Evolutionary conservation across 768 basidiomycete genomes (phyloP), one percentile per base, ranked within the genome.

Genomic region (Dendrothele bispora): DNA sequence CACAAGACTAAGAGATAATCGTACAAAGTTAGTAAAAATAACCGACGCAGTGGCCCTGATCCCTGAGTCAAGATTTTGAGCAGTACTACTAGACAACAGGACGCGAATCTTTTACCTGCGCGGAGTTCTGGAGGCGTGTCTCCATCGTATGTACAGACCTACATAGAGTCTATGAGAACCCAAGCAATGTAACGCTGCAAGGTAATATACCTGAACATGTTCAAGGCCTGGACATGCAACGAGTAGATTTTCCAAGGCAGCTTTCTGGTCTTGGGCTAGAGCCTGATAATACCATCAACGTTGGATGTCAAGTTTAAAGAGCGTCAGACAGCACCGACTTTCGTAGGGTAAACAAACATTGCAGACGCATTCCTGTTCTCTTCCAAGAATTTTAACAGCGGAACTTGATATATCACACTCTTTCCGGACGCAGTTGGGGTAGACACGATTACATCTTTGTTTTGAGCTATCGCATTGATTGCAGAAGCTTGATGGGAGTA

Each of bases 341-440:
- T 95, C 1, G 92, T 95, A 2, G 92, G 92, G 57, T 92, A 95
- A 28, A 95, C 79, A 58, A 91, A 87, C 30, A 95, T 77, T 0
- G 89, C 88, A 0, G 84, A 94, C 8, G 86, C 62, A 12, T 65
- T 59, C 1, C 61, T 59, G 57, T 91, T 77, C 20, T 76, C 71
- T 64, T 90, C 83, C 44, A 94, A 64, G 53, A 78, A 78, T 32
- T 64, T 73, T 49, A 95, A 63, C 5, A 91, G 59, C 1, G 92
- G 91, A 48, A 84, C 89, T 71, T 92, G 90, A 62, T 91, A 93
- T 35, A 92, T 90, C 12, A 91, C 69, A 65, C 88, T 91, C 68
- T 92, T 93, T 3, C 91, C 91, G 4, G 90, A 92, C 6, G 92
- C 91, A 7, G 93, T 95, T 53, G 85, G 86, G 0, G 92, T 95